A percentile compares a stretch with the other conserved stretches of the same genome.
phyloP scores from a whole-genome alignment of 2,329 filamentous ascomycete species.

The Periconia sp. region DNA sequence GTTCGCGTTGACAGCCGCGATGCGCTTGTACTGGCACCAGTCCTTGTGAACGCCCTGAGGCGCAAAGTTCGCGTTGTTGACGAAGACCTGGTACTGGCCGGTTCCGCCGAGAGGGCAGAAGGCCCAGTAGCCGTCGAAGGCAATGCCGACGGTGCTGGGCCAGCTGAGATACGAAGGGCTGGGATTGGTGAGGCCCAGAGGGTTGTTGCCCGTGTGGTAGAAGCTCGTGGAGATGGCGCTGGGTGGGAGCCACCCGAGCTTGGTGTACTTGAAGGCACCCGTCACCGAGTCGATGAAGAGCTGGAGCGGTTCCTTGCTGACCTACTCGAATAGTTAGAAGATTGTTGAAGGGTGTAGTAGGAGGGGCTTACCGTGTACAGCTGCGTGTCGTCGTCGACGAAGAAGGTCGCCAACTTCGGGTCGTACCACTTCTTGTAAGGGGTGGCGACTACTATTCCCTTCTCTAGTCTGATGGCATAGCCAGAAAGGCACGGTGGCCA shows the following conservation, averaged over 20 bases:
- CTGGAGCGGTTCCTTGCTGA: conserved; percentile 31
- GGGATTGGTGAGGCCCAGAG: conserved; percentile 19
- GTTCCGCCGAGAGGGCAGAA: conserved; percentile 24
- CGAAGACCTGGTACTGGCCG: conserved; percentile 30
- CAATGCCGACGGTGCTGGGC: conserved; percentile 24
- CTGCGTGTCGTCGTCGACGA: conserved; percentile 29
- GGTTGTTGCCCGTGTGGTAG: conserved; percentile 31
- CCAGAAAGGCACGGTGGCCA: conserved; percentile 15
- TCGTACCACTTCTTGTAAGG: conserved; percentile 33
- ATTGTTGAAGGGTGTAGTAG: not conserved
- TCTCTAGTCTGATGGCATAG: conserved; percentile 26
- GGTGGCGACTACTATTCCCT: conserved; percentile 29
- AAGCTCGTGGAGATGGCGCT: conserved; percentile 26
- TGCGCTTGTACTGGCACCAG: conserved; percentile 4
- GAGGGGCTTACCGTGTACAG: conserved; percentile 28
- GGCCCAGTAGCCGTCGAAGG: conserved; percentile 5
- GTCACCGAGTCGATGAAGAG: conserved; percentile 25
- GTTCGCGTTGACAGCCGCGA: conserved; percentile 14
- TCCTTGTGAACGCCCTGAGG: conserved; percentile 1
- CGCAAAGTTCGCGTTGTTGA: conserved; percentile 26
- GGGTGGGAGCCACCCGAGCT: conserved; percentile 25
- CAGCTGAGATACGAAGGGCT: conserved; percentile 30
- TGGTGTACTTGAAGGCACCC: conserved; percentile 26
- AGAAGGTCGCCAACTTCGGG: conserved; percentile 29
- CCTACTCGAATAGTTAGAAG: conserved; percentile 16